A percentile compares a stretch with the other conserved stretches of the same genome.
Conservation (phyloP, 2,329 filamentous ascomycete genomes). For the Paracamarosporium sp. region DNA sequence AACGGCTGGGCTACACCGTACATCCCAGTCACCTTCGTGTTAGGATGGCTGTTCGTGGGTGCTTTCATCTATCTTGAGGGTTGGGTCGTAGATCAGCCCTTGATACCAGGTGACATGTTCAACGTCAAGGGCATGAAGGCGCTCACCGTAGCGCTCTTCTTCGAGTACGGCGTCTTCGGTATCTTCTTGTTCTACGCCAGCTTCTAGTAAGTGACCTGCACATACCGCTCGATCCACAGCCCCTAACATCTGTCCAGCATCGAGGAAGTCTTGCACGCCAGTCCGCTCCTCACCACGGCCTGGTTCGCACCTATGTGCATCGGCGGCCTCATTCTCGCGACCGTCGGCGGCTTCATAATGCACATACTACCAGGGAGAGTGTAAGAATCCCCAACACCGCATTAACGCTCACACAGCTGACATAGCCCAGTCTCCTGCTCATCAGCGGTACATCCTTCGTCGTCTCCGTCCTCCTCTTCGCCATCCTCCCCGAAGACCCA, state of each 20-base stretch:
- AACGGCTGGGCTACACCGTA: conserved; percentile 77
- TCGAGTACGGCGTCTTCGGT: conserved; percentile 52
- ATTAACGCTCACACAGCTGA: background rate
- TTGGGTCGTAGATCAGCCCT: conserved; percentile 70
- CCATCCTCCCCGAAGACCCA: conserved; percentile 38
- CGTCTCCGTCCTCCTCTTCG: conserved; percentile 40
- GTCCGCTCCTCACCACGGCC: conserved; percentile 38
- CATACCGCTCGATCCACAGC: background rate
- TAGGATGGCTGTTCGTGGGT: conserved; percentile 67
- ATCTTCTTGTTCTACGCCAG: conserved; percentile 48
- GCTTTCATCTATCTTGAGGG: conserved; percentile 74
- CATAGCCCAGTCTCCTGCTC: conserved; percentile 26
- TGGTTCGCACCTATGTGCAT: conserved; percentile 47
- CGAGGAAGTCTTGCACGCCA: conserved; percentile 35
- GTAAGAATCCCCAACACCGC: conserved; percentile 6
- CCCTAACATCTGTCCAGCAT: conserved; percentile 21
- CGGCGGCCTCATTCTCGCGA: conserved; percentile 43
- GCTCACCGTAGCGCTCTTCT: conserved; percentile 46
- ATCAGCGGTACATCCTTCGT: conserved; percentile 41
- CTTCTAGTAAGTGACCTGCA: conserved; percentile 35
- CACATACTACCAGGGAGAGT: conserved; percentile 44
- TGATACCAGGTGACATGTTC: conserved; percentile 76
- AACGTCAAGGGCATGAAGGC: conserved; percentile 68
- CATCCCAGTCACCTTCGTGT: conserved; percentile 68
- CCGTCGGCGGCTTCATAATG: conserved; percentile 40